Conservation (phyloP, 257 asterid species). For the Gardenia jasminoides region DNA sequence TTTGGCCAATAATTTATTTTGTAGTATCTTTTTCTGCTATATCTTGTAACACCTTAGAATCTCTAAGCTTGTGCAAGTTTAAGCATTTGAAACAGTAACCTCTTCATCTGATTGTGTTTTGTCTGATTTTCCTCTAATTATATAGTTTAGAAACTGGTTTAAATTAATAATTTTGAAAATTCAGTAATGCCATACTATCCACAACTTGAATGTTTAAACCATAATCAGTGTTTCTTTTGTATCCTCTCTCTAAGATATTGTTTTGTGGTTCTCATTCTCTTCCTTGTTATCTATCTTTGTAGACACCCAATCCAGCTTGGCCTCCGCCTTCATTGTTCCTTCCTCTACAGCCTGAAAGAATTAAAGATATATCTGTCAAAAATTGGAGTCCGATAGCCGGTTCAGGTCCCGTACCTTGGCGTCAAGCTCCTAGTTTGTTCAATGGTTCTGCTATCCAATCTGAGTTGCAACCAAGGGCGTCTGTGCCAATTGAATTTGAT, state of each 20-base stretch:
- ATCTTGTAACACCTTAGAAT: background rate
- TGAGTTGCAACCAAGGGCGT: slow-evolving; percentile 46
- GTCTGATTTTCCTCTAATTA: background rate
- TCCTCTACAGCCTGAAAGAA: slow-evolving; percentile 79
- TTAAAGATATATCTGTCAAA: slow-evolving; percentile 62
- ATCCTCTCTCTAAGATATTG: background rate
- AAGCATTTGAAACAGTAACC: background rate
- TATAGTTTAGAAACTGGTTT: background rate
- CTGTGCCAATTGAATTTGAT: slow-evolving; percentile 48
- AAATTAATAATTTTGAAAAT: background rate
- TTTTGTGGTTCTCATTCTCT: background rate
- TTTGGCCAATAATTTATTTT: background rate
- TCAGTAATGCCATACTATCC: background rate
- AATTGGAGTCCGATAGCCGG: slow-evolving; percentile 69
- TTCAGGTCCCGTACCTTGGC: slow-evolving; percentile 90
- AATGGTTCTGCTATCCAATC: slow-evolving; percentile 47
- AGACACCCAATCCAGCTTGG: slow-evolving; percentile 99
- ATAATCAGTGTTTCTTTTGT: background rate
- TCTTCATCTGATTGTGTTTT: background rate
- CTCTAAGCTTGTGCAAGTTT: background rate
- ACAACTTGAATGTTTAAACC: background rate
- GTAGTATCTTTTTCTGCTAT: background rate
- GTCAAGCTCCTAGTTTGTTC: slow-evolving; percentile 67
- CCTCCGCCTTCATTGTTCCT: slow-evolving; percentile 82
- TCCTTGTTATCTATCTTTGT: slow-evolving; percentile 18